A percentile compares a stretch with the other conserved stretches of the same genome.
Conservation (phyloP, 305 asterid genomes). For the Fraxinus angustifolia region DNA sequence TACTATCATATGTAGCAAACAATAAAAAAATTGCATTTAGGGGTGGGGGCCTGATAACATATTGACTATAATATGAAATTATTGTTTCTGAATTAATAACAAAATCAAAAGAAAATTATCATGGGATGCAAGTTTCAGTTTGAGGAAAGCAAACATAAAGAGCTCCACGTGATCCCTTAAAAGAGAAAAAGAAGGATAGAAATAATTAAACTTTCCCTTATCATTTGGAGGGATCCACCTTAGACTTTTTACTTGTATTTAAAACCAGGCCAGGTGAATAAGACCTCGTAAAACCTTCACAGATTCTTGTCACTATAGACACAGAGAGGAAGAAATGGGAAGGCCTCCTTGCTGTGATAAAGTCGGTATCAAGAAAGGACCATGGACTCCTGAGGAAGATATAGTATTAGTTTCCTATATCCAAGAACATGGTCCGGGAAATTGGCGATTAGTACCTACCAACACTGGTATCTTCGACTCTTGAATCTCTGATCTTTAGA, state of each 20-base stretch:
- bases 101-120: constrained; percentile 24
- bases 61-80: neutral
- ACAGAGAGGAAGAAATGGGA: constrained; percentile 46
- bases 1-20: constrained; percentile 16
- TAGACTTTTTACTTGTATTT: constrained; percentile 17
- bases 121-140: constrained; percentile 30
- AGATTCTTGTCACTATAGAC: constrained; percentile 16
- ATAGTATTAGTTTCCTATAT: constrained; percentile 80
- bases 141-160: constrained; percentile 37
- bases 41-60: constrained; percentile 30
- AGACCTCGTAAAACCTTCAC: constrained; percentile 23
- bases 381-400: constrained; percentile 99
- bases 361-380: constrained; percentile 92
- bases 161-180: constrained; percentile 40
- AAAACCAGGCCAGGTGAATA: constrained; percentile 32
- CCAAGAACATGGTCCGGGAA: constrained; percentile 95
- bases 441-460: constrained; percentile 88
- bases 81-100: constrained; percentile 37
- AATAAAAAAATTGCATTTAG: constrained; percentile 22
- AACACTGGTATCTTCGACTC: constrained; percentile 52
- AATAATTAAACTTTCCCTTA: constrained; percentile 17
- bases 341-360: constrained; percentile 95
- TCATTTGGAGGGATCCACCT: constrained; percentile 24
- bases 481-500: neutral
- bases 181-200: constrained; percentile 1